Percentiles rank a stretch among this genome's conserved stretches.
Evolutionary conservation across 305 asterid genomes (phyloP).

Genomic region (Ilex paraguariensis): DNA sequence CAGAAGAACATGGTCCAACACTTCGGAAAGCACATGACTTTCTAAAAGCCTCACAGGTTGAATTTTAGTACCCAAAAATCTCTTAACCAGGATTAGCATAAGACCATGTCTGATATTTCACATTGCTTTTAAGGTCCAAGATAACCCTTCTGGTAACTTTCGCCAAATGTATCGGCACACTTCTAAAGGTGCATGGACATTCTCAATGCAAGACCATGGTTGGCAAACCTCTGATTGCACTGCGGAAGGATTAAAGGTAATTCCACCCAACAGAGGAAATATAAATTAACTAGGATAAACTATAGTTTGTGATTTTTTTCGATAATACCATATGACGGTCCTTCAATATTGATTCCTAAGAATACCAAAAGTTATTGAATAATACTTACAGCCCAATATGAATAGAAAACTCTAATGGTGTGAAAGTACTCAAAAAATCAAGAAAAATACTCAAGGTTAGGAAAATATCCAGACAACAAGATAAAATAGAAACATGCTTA

Average conservation of each 20-base stretch:
- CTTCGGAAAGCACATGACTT: constrained; percentile 46
- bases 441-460: no score
- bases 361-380: no score
- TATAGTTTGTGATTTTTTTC: no score
- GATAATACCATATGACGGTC: no score
- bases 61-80: not conserved
- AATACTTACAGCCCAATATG: no score
- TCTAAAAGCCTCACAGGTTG: constrained; percentile 61
- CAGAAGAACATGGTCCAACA: constrained; percentile 26
- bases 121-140: constrained; percentile 27
- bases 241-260: constrained; percentile 53
- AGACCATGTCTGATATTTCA: not conserved
- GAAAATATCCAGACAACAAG: no score
- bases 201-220: constrained; percentile 54
- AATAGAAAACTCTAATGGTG: no score
- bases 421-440: no score
- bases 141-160: constrained; percentile 40
- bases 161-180: constrained; percentile 44
- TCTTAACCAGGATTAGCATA: not conserved
- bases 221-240: constrained; percentile 67
- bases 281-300: no score
- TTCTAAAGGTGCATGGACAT: constrained; percentile 56
- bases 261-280: no score
- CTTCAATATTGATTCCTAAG: no score
- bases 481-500: no score